These are phyloP conservation scores for Fusarium caatingaense DNA, from an alignment of 2,329 filamentous ascomycete species.

Conservation along the genomic window DNA sequence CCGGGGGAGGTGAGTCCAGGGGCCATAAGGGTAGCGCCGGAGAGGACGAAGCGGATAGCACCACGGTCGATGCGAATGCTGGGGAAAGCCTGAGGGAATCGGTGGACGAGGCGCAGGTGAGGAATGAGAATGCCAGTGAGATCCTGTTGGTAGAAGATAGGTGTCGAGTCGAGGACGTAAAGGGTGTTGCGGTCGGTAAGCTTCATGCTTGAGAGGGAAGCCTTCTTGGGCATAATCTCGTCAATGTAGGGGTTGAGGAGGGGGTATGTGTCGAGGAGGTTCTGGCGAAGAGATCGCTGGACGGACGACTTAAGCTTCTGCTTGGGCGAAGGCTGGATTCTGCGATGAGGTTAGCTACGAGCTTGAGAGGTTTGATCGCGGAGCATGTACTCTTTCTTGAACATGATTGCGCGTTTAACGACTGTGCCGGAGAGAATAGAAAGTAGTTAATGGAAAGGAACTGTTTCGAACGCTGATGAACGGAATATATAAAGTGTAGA, in stretches of 20 bases:
- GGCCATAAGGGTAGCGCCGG: constrained; percentile 94
- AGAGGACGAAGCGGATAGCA: constrained; percentile 95
- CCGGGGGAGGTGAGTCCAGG: constrained; percentile 89
- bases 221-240: constrained; percentile 94
- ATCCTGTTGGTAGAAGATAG: constrained; percentile 92
- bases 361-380: constrained; percentile 3
- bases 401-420: constrained; percentile 70
- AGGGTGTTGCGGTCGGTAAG: constrained; percentile 90
- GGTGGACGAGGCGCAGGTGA: constrained; percentile 89
- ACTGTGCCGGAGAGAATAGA: constrained; percentile 4
- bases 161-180: constrained; percentile 81
- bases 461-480: background rate
- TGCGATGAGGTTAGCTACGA: constrained; percentile 55
- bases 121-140: constrained; percentile 81
- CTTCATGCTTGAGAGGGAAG: constrained; percentile 89
- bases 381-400: constrained; percentile 85
- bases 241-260: constrained; percentile 89
- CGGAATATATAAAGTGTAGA: background rate
- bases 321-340: constrained; percentile 77
- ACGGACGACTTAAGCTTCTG: constrained; percentile 98
- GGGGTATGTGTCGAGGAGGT: constrained; percentile 86
- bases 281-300: constrained; percentile 85
- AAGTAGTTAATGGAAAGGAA: background rate
- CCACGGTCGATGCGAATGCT: constrained; percentile 92
- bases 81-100: constrained; percentile 86